phyloP scores from a whole-genome alignment of 306 rosid genomes.

The Mimosa bimucronata region DNA sequence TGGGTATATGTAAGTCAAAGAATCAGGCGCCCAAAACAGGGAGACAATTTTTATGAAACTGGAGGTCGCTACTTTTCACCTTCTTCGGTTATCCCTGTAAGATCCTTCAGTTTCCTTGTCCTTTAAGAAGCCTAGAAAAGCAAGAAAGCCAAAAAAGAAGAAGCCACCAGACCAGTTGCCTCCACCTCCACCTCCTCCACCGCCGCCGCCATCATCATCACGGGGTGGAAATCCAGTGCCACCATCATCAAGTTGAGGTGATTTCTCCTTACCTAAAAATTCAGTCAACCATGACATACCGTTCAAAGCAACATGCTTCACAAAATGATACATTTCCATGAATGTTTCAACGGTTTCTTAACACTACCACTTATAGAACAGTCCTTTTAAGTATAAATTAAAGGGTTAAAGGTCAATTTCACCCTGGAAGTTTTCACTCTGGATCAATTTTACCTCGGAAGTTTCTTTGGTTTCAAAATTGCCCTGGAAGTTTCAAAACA shows the following conservation, averaged over 20 bases:
- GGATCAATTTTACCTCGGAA: too few relatives aligned
- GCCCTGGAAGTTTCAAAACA: too few relatives aligned
- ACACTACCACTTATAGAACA: constrained; percentile 4
- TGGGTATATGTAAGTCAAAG: constrained; percentile 24
- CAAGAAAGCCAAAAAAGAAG: constrained; percentile 95
- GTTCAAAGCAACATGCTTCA: constrained; percentile 12
- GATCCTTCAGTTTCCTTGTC: constrained; percentile 82
- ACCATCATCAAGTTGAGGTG: constrained; percentile 84
- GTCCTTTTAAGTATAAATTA: constrained; percentile 4
- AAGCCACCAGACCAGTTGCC: constrained; percentile 98
- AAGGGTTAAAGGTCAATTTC: too few relatives aligned
- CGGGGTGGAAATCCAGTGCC: constrained; percentile 88
- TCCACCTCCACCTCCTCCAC: constrained; percentile 98
- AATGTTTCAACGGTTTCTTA: background rate
- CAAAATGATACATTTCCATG: background rate
- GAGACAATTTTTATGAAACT: constrained; percentile 2
- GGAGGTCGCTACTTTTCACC: constrained; percentile 41
- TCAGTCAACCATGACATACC: constrained; percentile 11
- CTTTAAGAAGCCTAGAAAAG: constrained; percentile 85
- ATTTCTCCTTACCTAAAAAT: constrained; percentile 88
- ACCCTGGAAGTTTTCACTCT: too few relatives aligned
- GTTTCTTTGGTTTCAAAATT: too few relatives aligned
- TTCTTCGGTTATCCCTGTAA: constrained; percentile 64
- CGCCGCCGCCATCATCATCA: constrained; percentile 87
- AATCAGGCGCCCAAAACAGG: constrained; percentile 33